These are phyloP conservation scores for Aureobasidium leucospermi DNA, from an alignment of 2,329 filamentous ascomycete species.

Conservation along the genomic window DNA sequence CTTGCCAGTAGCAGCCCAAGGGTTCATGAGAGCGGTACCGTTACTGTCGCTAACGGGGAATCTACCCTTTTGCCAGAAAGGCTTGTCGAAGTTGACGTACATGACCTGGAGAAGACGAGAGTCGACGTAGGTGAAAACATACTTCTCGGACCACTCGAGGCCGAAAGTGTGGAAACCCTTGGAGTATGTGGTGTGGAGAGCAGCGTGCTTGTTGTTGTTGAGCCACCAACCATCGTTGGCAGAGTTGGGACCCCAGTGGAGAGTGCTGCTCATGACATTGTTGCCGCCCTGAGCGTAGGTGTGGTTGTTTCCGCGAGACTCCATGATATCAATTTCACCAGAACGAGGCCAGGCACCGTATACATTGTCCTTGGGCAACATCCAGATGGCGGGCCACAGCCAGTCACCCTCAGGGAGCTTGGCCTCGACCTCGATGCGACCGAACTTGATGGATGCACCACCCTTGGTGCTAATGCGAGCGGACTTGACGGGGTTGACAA, in stretches of 20 bases:
- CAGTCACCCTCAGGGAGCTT: conserved; percentile 72
- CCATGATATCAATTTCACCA: conserved; percentile 77
- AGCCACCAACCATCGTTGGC: conserved; percentile 74
- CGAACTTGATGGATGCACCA: conserved; percentile 67
- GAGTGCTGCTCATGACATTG: conserved; percentile 68
- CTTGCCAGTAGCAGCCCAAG: conserved; percentile 30
- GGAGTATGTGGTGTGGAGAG: conserved; percentile 68
- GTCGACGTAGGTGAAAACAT: conserved; percentile 81
- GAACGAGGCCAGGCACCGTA: conserved; percentile 74
- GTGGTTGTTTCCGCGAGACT: conserved; percentile 76
- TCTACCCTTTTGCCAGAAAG: conserved; percentile 33
- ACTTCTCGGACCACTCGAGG: conserved; percentile 81
- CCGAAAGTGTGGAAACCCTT: conserved; percentile 68
- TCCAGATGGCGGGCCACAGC: conserved; percentile 91
- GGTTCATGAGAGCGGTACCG: conserved; percentile 30
- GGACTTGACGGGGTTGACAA: conserved; percentile 71
- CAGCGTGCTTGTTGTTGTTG: conserved; percentile 69
- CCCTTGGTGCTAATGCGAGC: conserved; percentile 70
- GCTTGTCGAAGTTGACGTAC: conserved; percentile 52
- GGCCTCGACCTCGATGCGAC: conserved; percentile 71
- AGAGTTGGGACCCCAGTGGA: conserved; percentile 73
- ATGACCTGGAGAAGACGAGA: conserved; percentile 71
- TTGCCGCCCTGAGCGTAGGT: conserved; percentile 70
- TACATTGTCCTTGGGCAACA: conserved; percentile 65
- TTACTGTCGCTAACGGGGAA: conserved; percentile 29